phyloP scores from a whole-genome alignment of 2,329 filamentous ascomycete genomes.

The Phialocephala subalpina region DNA sequence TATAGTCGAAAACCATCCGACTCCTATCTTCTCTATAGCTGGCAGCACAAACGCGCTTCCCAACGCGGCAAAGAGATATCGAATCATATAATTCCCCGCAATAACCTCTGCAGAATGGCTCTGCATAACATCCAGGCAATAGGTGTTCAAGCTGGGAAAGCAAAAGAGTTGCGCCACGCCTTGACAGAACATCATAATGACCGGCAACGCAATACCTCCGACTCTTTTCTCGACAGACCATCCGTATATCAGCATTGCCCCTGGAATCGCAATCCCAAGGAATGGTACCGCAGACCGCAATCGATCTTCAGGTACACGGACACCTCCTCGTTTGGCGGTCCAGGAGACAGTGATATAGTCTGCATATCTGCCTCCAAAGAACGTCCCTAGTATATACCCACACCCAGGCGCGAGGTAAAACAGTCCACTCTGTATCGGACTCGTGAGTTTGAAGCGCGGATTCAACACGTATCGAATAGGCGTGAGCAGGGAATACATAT shows the following conservation, averaged over 20 bases:
- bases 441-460: constrained; percentile 73
- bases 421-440: constrained; percentile 71
- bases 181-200: constrained; percentile 78
- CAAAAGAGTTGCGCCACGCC: constrained; percentile 79
- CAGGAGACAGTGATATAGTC: constrained; percentile 72
- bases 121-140: constrained; percentile 85
- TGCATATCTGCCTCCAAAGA: constrained; percentile 76
- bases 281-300: constrained; percentile 66
- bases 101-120: constrained; percentile 75
- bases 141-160: constrained; percentile 79
- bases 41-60: constrained; percentile 78
- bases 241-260: constrained; percentile 73
- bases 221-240: constrained; percentile 62
- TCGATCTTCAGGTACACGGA: constrained; percentile 73
- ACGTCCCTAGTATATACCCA: constrained; percentile 74
- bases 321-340: constrained; percentile 64
- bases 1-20: constrained; percentile 84
- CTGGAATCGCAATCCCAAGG: constrained; percentile 64
- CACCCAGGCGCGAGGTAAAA: constrained; percentile 79
- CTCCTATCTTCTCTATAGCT: constrained; percentile 75
- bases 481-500: constrained; percentile 75
- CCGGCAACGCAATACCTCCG: constrained; percentile 66
- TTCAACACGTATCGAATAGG: constrained; percentile 78
- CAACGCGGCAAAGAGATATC: constrained; percentile 77
- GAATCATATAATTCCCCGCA: constrained; percentile 80